Conservation (phyloP, 371 early-diverging fungal species). For the Rhizopus sp. region DNA sequence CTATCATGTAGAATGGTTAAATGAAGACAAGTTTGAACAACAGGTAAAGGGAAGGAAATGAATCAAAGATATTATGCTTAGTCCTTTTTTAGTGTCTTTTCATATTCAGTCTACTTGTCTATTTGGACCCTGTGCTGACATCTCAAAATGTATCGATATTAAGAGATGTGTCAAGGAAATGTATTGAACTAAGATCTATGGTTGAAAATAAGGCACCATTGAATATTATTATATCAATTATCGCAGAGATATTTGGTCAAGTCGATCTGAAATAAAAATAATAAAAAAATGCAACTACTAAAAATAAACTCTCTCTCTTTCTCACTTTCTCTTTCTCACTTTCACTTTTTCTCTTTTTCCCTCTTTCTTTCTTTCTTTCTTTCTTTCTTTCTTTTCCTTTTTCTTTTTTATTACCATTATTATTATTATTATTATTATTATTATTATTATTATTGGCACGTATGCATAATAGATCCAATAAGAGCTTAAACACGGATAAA, state of each 20-base stretch:
- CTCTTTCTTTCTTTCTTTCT: too few relatives aligned
- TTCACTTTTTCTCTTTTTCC: background rate
- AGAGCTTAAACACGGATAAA: conserved; percentile 13
- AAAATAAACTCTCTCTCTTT: background rate
- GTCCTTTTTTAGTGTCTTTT: conserved; percentile 26
- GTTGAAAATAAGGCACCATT: conserved; percentile 24
- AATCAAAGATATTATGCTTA: background rate
- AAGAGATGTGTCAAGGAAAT: conserved; percentile 38
- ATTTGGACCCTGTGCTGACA: conserved; percentile 46
- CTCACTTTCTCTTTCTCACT: background rate
- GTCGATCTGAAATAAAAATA: conserved; percentile 26
- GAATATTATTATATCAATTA: conserved; percentile 45
- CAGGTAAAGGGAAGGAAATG: conserved; percentile 5
- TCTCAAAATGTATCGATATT: conserved; percentile 35
- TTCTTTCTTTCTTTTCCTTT: too few relatives aligned
- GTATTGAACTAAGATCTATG: conserved; percentile 27
- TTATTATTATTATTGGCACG: background rate
- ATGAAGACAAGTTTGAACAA: conserved; percentile 16
- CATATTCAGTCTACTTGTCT: conserved; percentile 35
- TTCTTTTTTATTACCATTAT: too few relatives aligned
- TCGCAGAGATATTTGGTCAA: conserved; percentile 40
- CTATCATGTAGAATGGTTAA: conserved; percentile 36
- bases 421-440: too few relatives aligned
- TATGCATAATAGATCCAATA: conserved; percentile 5
- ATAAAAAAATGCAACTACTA: background rate